Base-by-base conservation (phyloP, 225 moss, liverwort and hornwort genomes). In the Physcomitrium patens region DNA sequence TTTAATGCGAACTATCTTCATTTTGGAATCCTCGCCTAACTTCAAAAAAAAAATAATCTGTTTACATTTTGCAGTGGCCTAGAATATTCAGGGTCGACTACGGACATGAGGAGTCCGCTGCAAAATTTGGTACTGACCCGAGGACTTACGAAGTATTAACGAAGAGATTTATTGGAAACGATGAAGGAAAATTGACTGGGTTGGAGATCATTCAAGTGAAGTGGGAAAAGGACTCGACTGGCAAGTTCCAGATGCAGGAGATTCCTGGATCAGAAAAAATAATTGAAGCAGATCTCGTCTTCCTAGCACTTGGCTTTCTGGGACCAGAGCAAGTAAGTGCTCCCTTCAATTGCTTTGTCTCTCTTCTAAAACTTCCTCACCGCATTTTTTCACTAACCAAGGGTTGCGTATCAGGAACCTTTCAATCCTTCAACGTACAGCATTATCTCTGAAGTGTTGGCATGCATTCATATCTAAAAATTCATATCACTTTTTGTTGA, bases 191-290 rank as follows among this genome's bases (percentile, higher is more conserved):
- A 43, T 71, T 92, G 43, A 87, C 87, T 9, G 92, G 87, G 26
- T 69, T 94, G 65, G 89, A 94, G 70, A 59, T 92, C 19, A 71
- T 94, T 10, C 84, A 89, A 8, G 84, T 92, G 23, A 69, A 83
- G 62, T 94, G 94, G 94, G 94, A 89, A 70, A 94, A 89, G 59
- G 94, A 94, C 55, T 76, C 84, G 17, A 19, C 78, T 15, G 90
- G 92, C 66, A 92, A 83, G 83, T 94, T 91, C 60, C 90, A 89
- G 72, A 89, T 94, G 89, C 82, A 88, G 61, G 90, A 94, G 79
- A 54, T 92, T 76, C 70, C 89, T 62, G 94, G 90, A 22, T 81
- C 88, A n/a, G 94, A 90, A 68, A 77, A 89, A 78, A 47, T 87
- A n/a, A 75, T 94, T 11, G 77, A 94, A 54, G 82, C 87, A 10